Conservation (phyloP, 2,329 filamentous ascomycete genomes). For the Elsinoe perseae region DNA sequence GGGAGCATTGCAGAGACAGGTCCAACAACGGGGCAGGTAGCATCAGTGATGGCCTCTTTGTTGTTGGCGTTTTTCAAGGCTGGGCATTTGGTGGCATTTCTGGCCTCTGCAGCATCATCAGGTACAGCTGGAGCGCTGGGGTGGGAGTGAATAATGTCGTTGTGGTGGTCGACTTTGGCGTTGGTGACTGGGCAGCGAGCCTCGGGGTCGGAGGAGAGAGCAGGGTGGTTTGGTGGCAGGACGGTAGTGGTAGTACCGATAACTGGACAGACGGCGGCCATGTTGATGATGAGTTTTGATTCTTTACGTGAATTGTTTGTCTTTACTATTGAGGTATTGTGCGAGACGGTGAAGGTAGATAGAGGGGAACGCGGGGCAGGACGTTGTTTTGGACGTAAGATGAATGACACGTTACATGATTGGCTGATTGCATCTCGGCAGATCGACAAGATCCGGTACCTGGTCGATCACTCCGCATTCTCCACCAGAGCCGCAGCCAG, state of each 20-base stretch:
- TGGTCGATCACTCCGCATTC: neutral
- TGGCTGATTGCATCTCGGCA: neutral
- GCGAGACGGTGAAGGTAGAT: slow-evolving; percentile 1
- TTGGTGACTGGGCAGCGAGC: slow-evolving; percentile 40
- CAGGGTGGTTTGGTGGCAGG: slow-evolving; percentile 38
- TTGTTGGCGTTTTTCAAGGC: slow-evolving; percentile 35
- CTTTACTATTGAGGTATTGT: neutral
- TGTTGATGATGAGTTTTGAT: slow-evolving; percentile 11
- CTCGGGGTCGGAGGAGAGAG: slow-evolving; percentile 34
- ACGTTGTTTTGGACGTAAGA: slow-evolving; percentile 3
- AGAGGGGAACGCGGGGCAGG: slow-evolving; percentile 10
- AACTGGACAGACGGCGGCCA: slow-evolving; percentile 29
- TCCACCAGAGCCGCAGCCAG: neutral
- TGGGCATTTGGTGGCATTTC: slow-evolving; percentile 35
- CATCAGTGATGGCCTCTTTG: slow-evolving; percentile 35
- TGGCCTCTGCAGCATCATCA: slow-evolving; percentile 21
- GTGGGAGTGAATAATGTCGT: slow-evolving; percentile 35
- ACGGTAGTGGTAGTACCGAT: slow-evolving; percentile 38
- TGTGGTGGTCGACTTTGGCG: slow-evolving; percentile 40
- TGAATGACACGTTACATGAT: slow-evolving; percentile 2
- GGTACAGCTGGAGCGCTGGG: slow-evolving; percentile 32
- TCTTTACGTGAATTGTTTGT: neutral
- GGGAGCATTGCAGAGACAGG: slow-evolving; percentile 36
- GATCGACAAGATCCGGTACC: neutral
- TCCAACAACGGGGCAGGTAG: slow-evolving; percentile 39